Percentiles rank a stretch among this genome's conserved stretches.
These are phyloP conservation scores for Heterobasidion irregulare DNA, from an alignment of 1,284 basidiomycete genomes.

Conservation along the genomic window DNA sequence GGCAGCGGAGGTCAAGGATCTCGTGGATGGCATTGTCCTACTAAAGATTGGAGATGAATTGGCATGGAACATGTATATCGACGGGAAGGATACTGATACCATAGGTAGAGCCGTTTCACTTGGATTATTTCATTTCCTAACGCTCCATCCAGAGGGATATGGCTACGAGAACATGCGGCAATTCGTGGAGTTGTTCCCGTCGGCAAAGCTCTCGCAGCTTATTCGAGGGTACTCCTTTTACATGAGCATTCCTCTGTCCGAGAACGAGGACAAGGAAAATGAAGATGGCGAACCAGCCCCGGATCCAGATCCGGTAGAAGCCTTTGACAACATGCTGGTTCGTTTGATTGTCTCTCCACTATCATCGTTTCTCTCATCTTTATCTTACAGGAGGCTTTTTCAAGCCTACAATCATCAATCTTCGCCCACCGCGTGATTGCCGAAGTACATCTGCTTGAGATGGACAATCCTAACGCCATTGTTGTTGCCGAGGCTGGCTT, in stretches of 20 bases:
- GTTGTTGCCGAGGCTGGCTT: conserved; percentile 66
- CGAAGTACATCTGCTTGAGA: conserved; percentile 67
- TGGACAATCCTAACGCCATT: conserved; percentile 74
- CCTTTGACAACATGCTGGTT: conserved; percentile 48
- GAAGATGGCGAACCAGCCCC: conserved; percentile 22
- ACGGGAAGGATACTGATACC: conserved; percentile 65
- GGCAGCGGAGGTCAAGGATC: conserved; percentile 55
- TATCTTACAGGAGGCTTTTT: conserved; percentile 46
- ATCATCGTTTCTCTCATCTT: conserved; percentile 1
- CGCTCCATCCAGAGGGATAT: conserved; percentile 46
- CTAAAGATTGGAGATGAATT: conserved; percentile 68
- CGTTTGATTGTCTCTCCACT: conserved; percentile 9
- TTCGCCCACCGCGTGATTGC: conserved; percentile 67
- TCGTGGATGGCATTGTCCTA: conserved; percentile 68
- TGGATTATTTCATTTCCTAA: not conserved
- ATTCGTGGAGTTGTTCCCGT: conserved; percentile 67
- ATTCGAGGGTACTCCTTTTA: conserved; percentile 66
- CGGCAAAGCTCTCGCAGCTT: conserved; percentile 45
- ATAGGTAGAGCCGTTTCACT: conserved; percentile 41
- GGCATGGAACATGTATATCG: conserved; percentile 76
- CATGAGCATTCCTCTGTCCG: conserved; percentile 38
- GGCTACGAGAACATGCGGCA: conserved; percentile 53
- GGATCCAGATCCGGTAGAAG: conserved; percentile 29
- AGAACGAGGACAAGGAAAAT: conserved; percentile 28
- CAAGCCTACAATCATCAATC: conserved; percentile 50